Evolutionary conservation across 2,329 filamentous ascomycete genomes (phyloP), one percentile per base, ranked within the genome.

Genomic region (Penicillium olsonii): DNA sequence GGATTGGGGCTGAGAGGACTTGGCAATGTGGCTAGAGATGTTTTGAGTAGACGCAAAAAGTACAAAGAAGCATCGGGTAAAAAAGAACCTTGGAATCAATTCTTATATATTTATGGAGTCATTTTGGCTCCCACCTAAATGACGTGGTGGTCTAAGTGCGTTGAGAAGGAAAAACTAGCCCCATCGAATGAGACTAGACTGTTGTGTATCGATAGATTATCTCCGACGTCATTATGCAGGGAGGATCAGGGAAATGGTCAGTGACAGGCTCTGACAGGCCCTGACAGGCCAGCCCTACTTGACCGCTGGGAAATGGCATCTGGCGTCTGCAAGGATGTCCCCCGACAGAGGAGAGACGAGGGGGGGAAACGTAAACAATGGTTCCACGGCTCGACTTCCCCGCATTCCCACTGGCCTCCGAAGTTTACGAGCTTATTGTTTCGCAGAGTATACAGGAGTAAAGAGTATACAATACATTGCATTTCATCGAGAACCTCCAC

Each of bases 161-260:
- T 19, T 15, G 1, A 18, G 17, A 33, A 20, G 42, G 51, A 44
- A 24, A 42, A 24, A 15, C 19, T 29, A 22, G 14, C 18, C 27
- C 26, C 26, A 22, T 45, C 50, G 40, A 55, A 53, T 55, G 35
- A 47, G 31, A 35, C 3, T 22, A 18, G 37, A 37, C 19, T 42
- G 42, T 37, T 12, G 44, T 44, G 22, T 45, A 35, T 37, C 26
- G 27, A 18, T 7, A 35, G 24, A 39, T 38, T 20, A 15, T 27
- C 11, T 38, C 43, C 52, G 43, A 56, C 54, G 54, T 56, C 54
- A 56, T 56, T 39, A 12, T 48, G 54, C 54, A 50, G 31, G 43
- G n/a, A 44, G 26, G 27, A 27, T 12, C 15, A 38, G 34, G 44
- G 27, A 37, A 35, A 6, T 19, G 24, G 20, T 26, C 38, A 42